Base-by-base conservation (phyloP, 257 asterid genomes). In the Solanum sitiens region DNA sequence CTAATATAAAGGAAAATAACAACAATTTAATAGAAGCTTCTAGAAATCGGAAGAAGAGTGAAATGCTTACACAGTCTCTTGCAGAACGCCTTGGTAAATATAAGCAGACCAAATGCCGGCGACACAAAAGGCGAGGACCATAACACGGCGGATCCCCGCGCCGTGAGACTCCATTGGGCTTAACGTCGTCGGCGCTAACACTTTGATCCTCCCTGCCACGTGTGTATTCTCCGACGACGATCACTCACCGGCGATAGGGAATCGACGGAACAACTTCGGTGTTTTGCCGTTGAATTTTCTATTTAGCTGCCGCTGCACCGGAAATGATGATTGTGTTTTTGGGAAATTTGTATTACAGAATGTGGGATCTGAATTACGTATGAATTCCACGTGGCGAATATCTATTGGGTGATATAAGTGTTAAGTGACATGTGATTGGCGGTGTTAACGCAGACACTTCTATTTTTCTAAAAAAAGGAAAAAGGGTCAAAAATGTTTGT, bases 81-180 rank as follows among this genome's bases (percentile, higher is more conserved):
- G 99, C 32, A 96, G 98, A 87, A 97, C 92, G 87, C 99, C 99
- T 90, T 97, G 99, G 83, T 97, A 97, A 45, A 97, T 97, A 86
- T 96, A 97, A 59, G 98, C 99, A 73, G 98, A 86, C 99, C 99
- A 95, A 93, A 97, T 97, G 83, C 99, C 99, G 86, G 94, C 93
- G 86, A 97, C 98, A 86, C 99, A 97, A 50, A 94, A 93, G 6
- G 95, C 90, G 47, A 97, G 92, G 83, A 97, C 90, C 80, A 97
- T 86, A 11, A 97, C 94, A 86, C 99, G 99, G 91, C 92, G 93
- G 93, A 96, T 91, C 21, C 98, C 98, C 92, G 93, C 70, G 85
- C 91, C 90, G 88, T 92, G 95, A 86, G 92, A 91, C 94, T 96
- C 98, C 99, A 96, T 79, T 25, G 40, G 2, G 42, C 42, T 90